Evolutionary conservation across 139 green algal genomes (phyloP), one percentile per base, ranked within the genome.

Genomic region (Picochlorum sp.): DNA sequence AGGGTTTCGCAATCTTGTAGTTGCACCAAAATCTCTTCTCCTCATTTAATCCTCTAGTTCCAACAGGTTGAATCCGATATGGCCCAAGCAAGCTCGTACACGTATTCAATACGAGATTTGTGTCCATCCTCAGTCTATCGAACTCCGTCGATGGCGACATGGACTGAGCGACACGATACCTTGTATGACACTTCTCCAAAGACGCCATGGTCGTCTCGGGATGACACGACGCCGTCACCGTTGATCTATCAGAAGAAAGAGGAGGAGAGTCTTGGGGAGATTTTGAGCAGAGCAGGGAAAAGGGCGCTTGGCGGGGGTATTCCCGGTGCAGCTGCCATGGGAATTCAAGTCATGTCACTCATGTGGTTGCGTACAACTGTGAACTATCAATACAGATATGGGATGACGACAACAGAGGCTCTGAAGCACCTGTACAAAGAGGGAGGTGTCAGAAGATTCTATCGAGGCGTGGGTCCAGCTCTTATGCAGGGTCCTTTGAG

Each of bases 361-460:
- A 96, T 95, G 88, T 94, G 86, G 88, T 73, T 96, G 67, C 74
- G 89, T 50, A 96, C 89, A 11, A 94, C 86, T 0, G 82, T 96
- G 28, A 94, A 96, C 72, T 95, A 92, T 65, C 88, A 94, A 77
- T 66, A 66, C 60, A 18, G 60, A 11, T 66, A 88, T 60, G 90
- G 90, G 49, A 87, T 74, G 18, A 85, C 63, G 57, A 92, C 77
- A 14, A 75, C 65, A 2, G 56, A 78, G 45, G 85, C 87, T 3
- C 64, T 95, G 24, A 73, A 71, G 44, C 79, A 68, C 15, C 81
- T 97, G n/a, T 96, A 91, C 63, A 74, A 54, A 26, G 83, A 97
- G 23, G 89, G 89, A 18, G 90, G 90, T 49, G 81, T 97, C n/a
- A 65, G 72, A 4, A 81, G 90, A 28, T 97, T 97, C 71, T 97